phyloP scores from a whole-genome alignment of 164 flowering plant species.

The Kingdonia uniflora region DNA sequence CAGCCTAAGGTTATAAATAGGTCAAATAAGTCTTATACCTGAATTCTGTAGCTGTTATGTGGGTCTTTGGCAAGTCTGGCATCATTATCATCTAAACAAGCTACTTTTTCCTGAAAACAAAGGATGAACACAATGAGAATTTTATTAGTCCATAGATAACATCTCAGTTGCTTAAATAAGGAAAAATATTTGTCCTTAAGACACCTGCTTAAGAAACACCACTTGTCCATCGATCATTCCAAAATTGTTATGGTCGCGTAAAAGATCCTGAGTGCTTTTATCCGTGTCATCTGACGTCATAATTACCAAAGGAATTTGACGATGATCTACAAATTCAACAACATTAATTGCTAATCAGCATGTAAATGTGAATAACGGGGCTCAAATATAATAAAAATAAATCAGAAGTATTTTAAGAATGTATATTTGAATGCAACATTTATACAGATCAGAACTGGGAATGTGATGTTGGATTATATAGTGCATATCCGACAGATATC shows the following conservation, averaged over 20 bases:
- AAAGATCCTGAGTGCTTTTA: constrained; percentile 51
- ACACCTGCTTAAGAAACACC: constrained; percentile 89
- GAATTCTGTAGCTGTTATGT: constrained; percentile 62
- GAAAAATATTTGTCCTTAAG: not conserved
- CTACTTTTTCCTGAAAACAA: constrained; percentile 78
- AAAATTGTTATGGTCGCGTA: constrained; percentile 80
- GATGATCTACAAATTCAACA: constrained; percentile 30
- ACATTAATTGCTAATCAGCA: not conserved
- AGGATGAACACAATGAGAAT: no score
- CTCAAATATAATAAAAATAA: no score
- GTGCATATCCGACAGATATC: no score
- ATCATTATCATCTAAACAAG: constrained; percentile 91
- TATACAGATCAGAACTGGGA: no score
- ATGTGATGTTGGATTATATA: no score
- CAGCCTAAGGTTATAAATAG: not conserved
- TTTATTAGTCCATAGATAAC: no score
- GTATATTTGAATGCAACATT: no score
- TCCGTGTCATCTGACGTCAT: constrained; percentile 99
- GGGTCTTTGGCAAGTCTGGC: constrained; percentile 94
- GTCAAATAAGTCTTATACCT: constrained; percentile 42
- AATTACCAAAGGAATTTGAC: constrained; percentile 73
- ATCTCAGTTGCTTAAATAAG: not conserved
- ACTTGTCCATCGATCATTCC: constrained; percentile 89
- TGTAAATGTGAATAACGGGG: no score
- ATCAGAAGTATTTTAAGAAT: no score